These are phyloP conservation scores for Xerocomus brunneocitrinus DNA, from an alignment of 768 basidiomycete genomes.

Conservation along the genomic window DNA sequence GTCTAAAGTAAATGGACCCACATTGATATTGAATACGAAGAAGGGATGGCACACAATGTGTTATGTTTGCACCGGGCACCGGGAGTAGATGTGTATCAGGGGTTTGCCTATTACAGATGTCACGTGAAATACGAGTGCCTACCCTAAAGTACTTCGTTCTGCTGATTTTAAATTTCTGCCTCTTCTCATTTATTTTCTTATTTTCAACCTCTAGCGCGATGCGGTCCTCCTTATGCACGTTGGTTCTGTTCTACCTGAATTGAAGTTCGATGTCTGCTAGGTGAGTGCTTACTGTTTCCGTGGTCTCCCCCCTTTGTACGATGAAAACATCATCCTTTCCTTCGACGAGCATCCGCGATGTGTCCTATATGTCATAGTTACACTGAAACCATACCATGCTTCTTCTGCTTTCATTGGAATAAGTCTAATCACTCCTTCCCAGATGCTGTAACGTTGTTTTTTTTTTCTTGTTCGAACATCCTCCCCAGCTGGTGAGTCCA, in stretches of 20 bases:
- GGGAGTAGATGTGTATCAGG: too few species aligned
- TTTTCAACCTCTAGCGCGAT: not conserved
- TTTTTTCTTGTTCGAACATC: not conserved
- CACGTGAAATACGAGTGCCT: not conserved
- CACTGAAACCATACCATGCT: constrained; percentile 60
- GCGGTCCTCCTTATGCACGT: too few species aligned
- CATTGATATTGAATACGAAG: too few species aligned
- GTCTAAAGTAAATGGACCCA: too few species aligned
- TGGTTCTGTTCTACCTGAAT: not conserved
- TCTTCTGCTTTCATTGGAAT: not conserved
- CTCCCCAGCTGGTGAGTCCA: constrained; percentile 5
- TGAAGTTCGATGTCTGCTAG: not conserved
- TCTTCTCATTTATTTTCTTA: not conserved
- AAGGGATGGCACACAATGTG: too few species aligned
- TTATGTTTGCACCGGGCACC: too few species aligned
- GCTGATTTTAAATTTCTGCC: not conserved
- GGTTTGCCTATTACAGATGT: not conserved
- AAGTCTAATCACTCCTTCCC: constrained; percentile 6
- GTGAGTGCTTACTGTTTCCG: constrained; percentile 3
- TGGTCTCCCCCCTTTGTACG: constrained; percentile 20
- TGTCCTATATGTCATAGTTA: constrained; percentile 83
- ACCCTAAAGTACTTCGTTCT: not conserved
- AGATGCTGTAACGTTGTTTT: not conserved
- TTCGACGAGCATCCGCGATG: constrained; percentile 53
- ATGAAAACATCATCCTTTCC: constrained; percentile 49